A percentile compares a stretch with the other conserved stretches of the same genome.
Evolutionary conservation across 768 basidiomycete genomes (phyloP).

Genomic region (Suillus weaverae): DNA sequence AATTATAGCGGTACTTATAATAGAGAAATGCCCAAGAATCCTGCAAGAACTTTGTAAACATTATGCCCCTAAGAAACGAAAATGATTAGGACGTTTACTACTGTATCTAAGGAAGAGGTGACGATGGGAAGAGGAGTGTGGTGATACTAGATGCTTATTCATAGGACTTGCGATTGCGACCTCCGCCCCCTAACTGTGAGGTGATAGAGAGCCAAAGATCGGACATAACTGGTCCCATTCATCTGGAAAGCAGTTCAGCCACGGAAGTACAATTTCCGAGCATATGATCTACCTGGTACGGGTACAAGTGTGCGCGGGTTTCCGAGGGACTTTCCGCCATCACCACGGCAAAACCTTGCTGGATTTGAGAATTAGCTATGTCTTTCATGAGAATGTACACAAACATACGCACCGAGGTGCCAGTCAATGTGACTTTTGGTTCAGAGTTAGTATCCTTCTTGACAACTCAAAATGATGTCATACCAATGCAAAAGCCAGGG

Average conservation of each 20-base stretch:
- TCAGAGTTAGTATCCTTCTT: background rate
- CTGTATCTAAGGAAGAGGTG: background rate
- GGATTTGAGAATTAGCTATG: background rate
- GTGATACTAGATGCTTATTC: constrained; percentile 22
- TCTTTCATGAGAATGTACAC: background rate
- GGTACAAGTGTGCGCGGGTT: background rate
- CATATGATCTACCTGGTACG: background rate
- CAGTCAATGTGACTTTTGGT: constrained; percentile 18
- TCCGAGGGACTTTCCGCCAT: constrained; percentile 26
- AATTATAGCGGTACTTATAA: background rate
- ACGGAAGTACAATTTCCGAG: background rate
- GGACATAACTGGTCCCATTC: constrained; percentile 30
- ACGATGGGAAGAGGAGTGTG: constrained; percentile 13
- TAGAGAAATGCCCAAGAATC: background rate
- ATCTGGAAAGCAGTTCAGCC: constrained; percentile 9
- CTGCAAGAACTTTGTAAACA: no score
- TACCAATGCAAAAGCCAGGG: constrained; percentile 34
- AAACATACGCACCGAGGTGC: constrained; percentile 19
- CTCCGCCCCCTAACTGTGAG: constrained; percentile 22
- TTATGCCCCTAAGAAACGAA: background rate
- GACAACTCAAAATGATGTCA: background rate
- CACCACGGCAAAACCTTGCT: constrained; percentile 34
- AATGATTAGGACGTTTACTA: no score
- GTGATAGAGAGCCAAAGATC: constrained; percentile 16
- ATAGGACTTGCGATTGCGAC: constrained; percentile 13